Evolutionary conservation across 2,329 filamentous ascomycete genomes (phyloP), one percentile per base, ranked within the genome.

Genomic region (Calonectria pauciramosa): DNA sequence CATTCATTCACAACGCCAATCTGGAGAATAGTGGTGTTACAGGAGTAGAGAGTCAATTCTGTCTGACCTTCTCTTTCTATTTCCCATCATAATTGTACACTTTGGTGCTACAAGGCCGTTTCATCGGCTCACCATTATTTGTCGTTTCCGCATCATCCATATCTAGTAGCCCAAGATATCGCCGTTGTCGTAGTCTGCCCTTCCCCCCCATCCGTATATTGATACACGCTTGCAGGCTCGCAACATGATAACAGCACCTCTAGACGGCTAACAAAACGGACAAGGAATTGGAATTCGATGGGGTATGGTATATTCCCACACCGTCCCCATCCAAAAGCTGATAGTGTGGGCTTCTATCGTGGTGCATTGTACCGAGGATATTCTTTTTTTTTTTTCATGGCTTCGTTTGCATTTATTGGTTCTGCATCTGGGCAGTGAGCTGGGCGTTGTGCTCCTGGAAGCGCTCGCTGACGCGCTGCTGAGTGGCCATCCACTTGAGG

Each of bases 401-500:
- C 66, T 14, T 34, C 63, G 41, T 32, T 41, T 18, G 54, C 47
- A n/a, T 38, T 73, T 80, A 78, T 82, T 87, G 87, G 77, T 86
- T 84, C 80, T 86, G 86, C 87, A 89, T 87, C 82, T 86, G 85
- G 82, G 90, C 87, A 81, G 87, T 86, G 76, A 89, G 88, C 88
- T 92, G 91, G 81, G 90, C 89, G 78, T 92, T 93, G 83, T 93
- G 90, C 85, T 93, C 92, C 83, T 92, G 90, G 91, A 99, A 99
- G 77, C 97, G 92, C 87, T 98, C 95, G 82, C 96, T 95, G 81
- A 99, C 90, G 75, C 97, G 93, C 87, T 97, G 95, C 78, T 95
- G 95, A 77, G 94, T 94, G 86, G 97, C 97, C 90, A 99, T 93
- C 87, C 95, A 95, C 90, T 99, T 99, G 87, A 97, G 94, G 76